phyloP scores from a whole-genome alignment of 306 rosid species.

The Adenanthera pavonina region DNA sequence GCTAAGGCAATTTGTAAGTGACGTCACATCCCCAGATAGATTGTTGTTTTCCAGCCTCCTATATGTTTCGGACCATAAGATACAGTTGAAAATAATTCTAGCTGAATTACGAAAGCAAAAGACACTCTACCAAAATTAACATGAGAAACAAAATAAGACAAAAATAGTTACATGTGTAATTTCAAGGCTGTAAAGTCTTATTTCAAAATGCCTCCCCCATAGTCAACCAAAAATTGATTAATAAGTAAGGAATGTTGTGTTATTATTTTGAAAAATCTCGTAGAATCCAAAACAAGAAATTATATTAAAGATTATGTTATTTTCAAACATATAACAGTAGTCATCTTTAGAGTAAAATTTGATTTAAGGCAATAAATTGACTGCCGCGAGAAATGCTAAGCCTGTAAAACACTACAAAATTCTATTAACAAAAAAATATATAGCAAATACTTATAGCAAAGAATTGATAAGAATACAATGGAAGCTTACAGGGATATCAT shows the following conservation, averaged over 20 bases:
- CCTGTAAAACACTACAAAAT: constrained; percentile 9
- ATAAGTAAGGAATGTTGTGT: neutral
- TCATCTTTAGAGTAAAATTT: neutral
- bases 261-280: neutral
- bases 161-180: neutral
- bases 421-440: neutral
- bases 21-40: constrained; percentile 72
- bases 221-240: constrained; percentile 11
- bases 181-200: constrained; percentile 9
- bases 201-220: neutral
- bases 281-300: neutral
- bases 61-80: constrained; percentile 30
- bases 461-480: neutral
- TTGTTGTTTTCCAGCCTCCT: constrained; percentile 91
- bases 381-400: constrained; percentile 12
- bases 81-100: neutral
- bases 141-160: neutral
- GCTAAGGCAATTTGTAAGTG: constrained; percentile 76
- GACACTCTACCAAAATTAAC: constrained; percentile 10
- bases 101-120: neutral
- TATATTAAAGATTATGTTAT: neutral
- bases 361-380: neutral
- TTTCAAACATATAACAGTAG: neutral
- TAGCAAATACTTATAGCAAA: neutral
- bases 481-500: constrained; percentile 74